Evolutionary conservation across 768 basidiomycete genomes (phyloP).

Genomic region (Leccinum aurantiacum): DNA sequence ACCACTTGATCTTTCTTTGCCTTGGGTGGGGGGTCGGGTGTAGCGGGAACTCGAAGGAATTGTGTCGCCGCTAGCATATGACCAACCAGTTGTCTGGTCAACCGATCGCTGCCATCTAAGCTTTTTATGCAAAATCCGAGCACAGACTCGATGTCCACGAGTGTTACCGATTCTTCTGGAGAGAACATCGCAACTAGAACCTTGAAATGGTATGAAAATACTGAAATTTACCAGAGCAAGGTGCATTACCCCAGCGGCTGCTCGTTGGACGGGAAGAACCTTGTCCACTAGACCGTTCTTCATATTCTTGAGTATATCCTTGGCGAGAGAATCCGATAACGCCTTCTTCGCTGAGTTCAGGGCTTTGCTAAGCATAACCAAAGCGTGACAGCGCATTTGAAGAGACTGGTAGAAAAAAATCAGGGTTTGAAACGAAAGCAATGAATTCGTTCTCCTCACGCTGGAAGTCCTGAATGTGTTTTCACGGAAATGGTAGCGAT

Average conservation of each 20-base stretch:
- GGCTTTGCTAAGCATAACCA: constrained; percentile 76
- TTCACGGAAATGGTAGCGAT: constrained; percentile 66
- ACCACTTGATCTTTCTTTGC: constrained; percentile 59
- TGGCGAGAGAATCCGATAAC: constrained; percentile 71
- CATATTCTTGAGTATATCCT: constrained; percentile 85
- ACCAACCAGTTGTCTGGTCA: constrained; percentile 81
- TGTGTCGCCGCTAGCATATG: constrained; percentile 86
- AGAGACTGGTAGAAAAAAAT: constrained; percentile 52
- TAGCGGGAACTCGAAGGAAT: constrained; percentile 51
- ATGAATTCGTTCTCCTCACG: constrained; percentile 43
- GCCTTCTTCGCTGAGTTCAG: constrained; percentile 81
- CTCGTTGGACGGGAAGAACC: constrained; percentile 81
- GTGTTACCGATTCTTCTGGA: constrained; percentile 50
- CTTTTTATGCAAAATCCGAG: constrained; percentile 65
- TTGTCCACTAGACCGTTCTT: constrained; percentile 76
- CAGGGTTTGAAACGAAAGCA: constrained; percentile 5
- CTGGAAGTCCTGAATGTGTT: constrained; percentile 64
- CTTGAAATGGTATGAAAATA: constrained; percentile 33
- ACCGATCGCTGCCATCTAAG: constrained; percentile 78
- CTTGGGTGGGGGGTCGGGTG: constrained; percentile 53
- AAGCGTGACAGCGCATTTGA: constrained; percentile 78
- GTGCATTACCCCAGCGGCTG: constrained; percentile 64
- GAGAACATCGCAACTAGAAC: constrained; percentile 60
- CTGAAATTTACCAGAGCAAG: constrained; percentile 1
- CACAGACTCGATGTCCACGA: constrained; percentile 76